A percentile compares a stretch with the other conserved stretches of the same genome.
These are phyloP conservation scores for Arthroderma sp. DNA, from an alignment of 2,329 filamentous ascomycete genomes.

Conservation along the genomic window DNA sequence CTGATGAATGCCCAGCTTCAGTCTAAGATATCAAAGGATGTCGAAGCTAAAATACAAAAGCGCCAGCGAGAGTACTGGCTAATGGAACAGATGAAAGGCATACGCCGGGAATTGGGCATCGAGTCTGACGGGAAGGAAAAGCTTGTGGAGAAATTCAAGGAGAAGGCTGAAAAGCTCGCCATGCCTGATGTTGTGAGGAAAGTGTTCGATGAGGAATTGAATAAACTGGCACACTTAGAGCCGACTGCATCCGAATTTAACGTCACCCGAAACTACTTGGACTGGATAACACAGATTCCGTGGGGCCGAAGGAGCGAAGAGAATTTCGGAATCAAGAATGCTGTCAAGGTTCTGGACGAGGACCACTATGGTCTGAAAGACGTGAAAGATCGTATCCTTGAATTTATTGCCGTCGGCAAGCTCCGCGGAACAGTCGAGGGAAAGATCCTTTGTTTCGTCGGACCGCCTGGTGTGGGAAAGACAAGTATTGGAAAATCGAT, in stretches of 20 bases:
- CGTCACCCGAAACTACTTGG: constrained; percentile 92
- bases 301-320: constrained; percentile 93
- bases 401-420: constrained; percentile 97
- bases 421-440: constrained; percentile 92
- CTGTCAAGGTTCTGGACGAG: constrained; percentile 80
- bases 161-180: constrained; percentile 81
- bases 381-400: constrained; percentile 94
- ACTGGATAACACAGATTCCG: constrained; percentile 96
- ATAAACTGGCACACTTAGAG: constrained; percentile 90
- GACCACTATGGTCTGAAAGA: constrained; percentile 96
- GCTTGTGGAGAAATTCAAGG: constrained; percentile 91
- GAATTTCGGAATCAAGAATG: constrained; percentile 91
- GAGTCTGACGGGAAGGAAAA: constrained; percentile 98
- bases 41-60: constrained; percentile 94
- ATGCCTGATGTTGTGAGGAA: constrained; percentile 97
- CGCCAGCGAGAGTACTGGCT: constrained; percentile 96
- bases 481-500: constrained; percentile 99
- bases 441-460: constrained; percentile 96
- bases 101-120: constrained; percentile 84
- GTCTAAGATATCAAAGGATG: constrained; percentile 94
- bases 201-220: constrained; percentile 95
- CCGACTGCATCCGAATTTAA: constrained; percentile 97
- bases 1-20: constrained; percentile 96
- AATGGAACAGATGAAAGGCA: constrained; percentile 99
- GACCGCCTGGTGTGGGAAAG: constrained; percentile 93